A percentile compares a stretch with the other conserved stretches of the same genome.
phyloP scores from a whole-genome alignment of 2,329 filamentous ascomycete species.

The Aspergillus sp. region DNA sequence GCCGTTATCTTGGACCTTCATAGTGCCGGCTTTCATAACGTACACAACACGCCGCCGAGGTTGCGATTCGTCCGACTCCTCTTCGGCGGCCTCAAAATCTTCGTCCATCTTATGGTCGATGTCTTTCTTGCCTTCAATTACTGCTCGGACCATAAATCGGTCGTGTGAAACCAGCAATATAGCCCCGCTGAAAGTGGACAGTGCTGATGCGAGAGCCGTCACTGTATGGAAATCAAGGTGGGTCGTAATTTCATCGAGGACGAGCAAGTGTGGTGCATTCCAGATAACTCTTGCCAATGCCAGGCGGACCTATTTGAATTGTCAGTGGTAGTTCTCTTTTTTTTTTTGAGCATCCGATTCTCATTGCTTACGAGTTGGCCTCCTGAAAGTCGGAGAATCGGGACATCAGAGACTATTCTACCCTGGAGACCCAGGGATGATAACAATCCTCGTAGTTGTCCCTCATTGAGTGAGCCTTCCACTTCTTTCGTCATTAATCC shows the following conservation, averaged over 20 bases:
- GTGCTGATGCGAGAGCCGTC: constrained; percentile 64
- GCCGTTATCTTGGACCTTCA: constrained; percentile 58
- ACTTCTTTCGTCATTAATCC: constrained; percentile 59
- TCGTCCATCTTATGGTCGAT: constrained; percentile 40
- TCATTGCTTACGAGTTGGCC: constrained; percentile 66
- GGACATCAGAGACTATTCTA: constrained; percentile 69
- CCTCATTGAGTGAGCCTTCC: constrained; percentile 59
- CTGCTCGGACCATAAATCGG: constrained; percentile 74
- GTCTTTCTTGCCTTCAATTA: constrained; percentile 62
- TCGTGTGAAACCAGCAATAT: constrained; percentile 79
- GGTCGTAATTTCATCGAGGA: constrained; percentile 80
- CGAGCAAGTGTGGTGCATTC: constrained; percentile 67
- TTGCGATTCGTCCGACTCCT: constrained; percentile 43
- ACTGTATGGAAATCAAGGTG: constrained; percentile 84
- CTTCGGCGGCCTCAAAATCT: constrained; percentile 48
- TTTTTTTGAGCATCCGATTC: not conserved
- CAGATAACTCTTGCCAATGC: constrained; percentile 70
- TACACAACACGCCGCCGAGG: constrained; percentile 58
- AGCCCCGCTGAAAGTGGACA: constrained; percentile 70
- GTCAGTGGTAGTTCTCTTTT: not conserved
- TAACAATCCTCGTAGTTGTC: constrained; percentile 65
- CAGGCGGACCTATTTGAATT: constrained; percentile 47
- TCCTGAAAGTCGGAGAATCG: constrained; percentile 71
- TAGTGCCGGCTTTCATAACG: constrained; percentile 57
- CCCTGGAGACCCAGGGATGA: constrained; percentile 70